A percentile compares a stretch with the other conserved stretches of the same genome.
These are phyloP conservation scores for Ophiostoma ulmi DNA, from an alignment of 2,329 filamentous ascomycete genomes.

Conservation along the genomic window DNA sequence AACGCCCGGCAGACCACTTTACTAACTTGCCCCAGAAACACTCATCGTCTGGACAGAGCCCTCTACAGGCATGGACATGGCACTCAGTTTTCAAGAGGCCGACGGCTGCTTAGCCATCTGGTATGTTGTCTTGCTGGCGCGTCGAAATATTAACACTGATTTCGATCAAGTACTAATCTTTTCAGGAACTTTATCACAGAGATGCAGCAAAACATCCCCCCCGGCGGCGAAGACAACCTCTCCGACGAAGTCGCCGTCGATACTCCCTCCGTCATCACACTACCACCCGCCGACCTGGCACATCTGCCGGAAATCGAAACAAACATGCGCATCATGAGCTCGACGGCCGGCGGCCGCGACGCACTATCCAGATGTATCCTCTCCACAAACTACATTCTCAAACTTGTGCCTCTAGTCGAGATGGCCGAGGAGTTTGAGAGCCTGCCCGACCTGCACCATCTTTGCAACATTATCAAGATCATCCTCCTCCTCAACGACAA, in stretches of 20 bases:
- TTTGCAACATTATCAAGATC: slow-evolving; percentile 98
- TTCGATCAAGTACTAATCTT: neutral
- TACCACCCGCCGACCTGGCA: slow-evolving; percentile 75
- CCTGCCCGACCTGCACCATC: slow-evolving; percentile 74
- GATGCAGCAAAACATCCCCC: slow-evolving; percentile 66
- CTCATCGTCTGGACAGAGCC: slow-evolving; percentile 97
- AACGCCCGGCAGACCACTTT: neutral
- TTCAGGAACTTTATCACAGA: slow-evolving; percentile 83
- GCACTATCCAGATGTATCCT: slow-evolving; percentile 83
- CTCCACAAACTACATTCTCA: slow-evolving; percentile 77
- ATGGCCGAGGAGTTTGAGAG: slow-evolving; percentile 90
- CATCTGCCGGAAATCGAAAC: slow-evolving; percentile 80
- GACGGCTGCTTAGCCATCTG: slow-evolving; percentile 92
- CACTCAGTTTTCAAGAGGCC: slow-evolving; percentile 93
- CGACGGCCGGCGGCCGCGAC: slow-evolving; percentile 71
- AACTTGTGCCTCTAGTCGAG: slow-evolving; percentile 78
- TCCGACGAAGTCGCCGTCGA: slow-evolving; percentile 83
- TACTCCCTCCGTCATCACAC: slow-evolving; percentile 60
- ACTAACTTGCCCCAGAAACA: slow-evolving; percentile 61
- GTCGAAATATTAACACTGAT: neutral
- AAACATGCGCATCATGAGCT: slow-evolving; percentile 72
- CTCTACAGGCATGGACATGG: slow-evolving; percentile 83
- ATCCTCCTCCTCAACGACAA: slow-evolving; percentile 93
- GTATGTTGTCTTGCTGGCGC: slow-evolving; percentile 45
- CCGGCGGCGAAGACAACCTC: slow-evolving; percentile 67